A percentile compares a stretch with the other conserved stretches of the same genome.
These are phyloP conservation scores for Sarocladium brachiariae DNA, from an alignment of 2,329 filamentous ascomycete species.

Conservation along the genomic window DNA sequence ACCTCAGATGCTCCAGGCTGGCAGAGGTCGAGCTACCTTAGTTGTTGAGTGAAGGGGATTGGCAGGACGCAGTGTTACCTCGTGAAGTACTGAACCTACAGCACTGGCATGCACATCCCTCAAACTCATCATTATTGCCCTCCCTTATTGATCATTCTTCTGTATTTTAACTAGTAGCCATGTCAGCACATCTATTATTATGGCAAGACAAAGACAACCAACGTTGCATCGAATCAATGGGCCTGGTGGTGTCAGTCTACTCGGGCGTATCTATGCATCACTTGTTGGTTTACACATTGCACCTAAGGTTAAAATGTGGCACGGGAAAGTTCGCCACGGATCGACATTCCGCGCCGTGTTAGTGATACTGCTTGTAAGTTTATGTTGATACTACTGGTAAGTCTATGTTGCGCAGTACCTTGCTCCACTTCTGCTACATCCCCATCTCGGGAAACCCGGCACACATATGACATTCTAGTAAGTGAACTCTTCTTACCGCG, in stretches of 20 bases:
- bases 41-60: not conserved
- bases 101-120: not conserved
- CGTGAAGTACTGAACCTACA: not conserved
- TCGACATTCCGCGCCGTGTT: not conserved
- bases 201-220: not conserved
- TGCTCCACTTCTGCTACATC: not conserved
- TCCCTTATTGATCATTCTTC: not conserved
- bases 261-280: not conserved
- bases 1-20: no score
- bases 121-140: not conserved
- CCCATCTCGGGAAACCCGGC: not conserved
- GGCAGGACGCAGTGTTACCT: not conserved
- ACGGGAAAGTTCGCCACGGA: not conserved
- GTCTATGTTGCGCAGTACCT: no score
- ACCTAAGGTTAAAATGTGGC: not conserved
- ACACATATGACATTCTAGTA: not conserved
- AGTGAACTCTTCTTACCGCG: not conserved
- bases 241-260: not conserved
- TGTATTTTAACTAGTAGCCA: not conserved
- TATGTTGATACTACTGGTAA: no score
- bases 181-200: not conserved
- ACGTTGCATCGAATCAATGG: not conserved
- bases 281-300: not conserved
- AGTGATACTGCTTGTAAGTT: no score
- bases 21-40: no score